Base-by-base conservation (phyloP, 306 rosid species). In the Crotalaria pallida region DNA sequence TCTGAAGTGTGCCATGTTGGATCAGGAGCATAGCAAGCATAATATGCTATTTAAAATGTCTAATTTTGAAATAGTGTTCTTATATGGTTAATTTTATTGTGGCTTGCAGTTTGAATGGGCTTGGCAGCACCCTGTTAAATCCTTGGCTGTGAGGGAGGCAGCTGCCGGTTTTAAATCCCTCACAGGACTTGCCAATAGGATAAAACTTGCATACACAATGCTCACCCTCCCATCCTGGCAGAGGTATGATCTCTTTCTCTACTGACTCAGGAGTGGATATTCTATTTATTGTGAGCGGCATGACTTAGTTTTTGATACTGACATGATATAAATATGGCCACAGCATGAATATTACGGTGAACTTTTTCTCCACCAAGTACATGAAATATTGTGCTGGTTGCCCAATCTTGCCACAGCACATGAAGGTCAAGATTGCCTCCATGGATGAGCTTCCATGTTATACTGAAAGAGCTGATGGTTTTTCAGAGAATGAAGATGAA, bases 21-120 rank as follows among this genome's bases (percentile, higher is more conserved):
- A 66, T 27, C 48, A 40, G 8, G 24, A 23, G 31, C 21, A 55
- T 31, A 43, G 26, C 22, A 43, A 66, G 5, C 40, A 53, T 69
- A 31, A 51, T 41, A 24, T 55, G 50, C 10, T 27, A 19, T 6
- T 17, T 44, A 50, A 44, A 59, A 51, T 63, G 69, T 40, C 33
- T 27, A 50, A 9, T 26, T 58, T 68, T 40, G 0, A 36, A 59
- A 21, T 23, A 9, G 18, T 57, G 2, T 45, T 49, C 16, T 58
- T 6, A 51, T 57, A 18, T 10, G 44, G 40, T 44, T 72, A 48
- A 58, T 34, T 73, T 65, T 57, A 62, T 55, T 79, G 58, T 72
- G 62, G 71, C 5, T 44, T 87, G 84, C 92, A 94, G 97, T 94
- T 94, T 81, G 99, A 91, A 84, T 94, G 99, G 99, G 99, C 99